Evolutionary conservation across 2,329 filamentous ascomycete species (phyloP).

Genomic region (Trichophyton simii): DNA sequence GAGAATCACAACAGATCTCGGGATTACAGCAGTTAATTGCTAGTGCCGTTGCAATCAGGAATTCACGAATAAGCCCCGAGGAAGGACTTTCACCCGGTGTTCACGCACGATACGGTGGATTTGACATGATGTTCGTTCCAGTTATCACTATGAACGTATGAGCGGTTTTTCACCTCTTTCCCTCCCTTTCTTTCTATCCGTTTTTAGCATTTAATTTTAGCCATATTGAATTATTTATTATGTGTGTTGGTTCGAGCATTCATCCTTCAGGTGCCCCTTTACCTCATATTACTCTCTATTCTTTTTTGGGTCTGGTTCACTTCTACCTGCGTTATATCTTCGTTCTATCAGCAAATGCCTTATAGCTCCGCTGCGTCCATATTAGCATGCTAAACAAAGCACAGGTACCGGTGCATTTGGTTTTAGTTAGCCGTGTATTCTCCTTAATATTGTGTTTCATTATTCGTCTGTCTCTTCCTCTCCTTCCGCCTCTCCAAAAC

Average conservation of each 20-base stretch:
- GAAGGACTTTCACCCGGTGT: not conserved
- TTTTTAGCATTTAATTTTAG: not conserved
- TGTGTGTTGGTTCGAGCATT: not conserved
- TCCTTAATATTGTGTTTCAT: not conserved
- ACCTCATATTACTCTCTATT: not conserved
- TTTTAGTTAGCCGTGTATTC: not conserved
- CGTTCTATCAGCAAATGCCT: conserved; percentile 11
- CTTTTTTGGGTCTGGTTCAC: not conserved
- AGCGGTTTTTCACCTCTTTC: not conserved
- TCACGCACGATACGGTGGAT: not conserved
- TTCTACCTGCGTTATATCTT: conserved; percentile 6
- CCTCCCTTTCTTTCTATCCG: not conserved
- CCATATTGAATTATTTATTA: not conserved
- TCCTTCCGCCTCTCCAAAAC: too few species aligned
- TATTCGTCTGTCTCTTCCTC: not conserved
- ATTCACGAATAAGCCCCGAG: not conserved
- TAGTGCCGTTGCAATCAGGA: conserved; percentile 8
- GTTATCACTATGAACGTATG: conserved; percentile 5
- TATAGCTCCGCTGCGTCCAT: not conserved
- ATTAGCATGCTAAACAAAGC: not conserved
- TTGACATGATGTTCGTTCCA: conserved; percentile 5
- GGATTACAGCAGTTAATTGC: conserved; percentile 13
- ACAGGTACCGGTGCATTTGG: not conserved
- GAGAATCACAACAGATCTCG: conserved; percentile 11
- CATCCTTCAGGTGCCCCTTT: not conserved